Evolutionary conservation across 306 rosid species (phyloP).

Genomic region (Fragaria ananassa): DNA sequence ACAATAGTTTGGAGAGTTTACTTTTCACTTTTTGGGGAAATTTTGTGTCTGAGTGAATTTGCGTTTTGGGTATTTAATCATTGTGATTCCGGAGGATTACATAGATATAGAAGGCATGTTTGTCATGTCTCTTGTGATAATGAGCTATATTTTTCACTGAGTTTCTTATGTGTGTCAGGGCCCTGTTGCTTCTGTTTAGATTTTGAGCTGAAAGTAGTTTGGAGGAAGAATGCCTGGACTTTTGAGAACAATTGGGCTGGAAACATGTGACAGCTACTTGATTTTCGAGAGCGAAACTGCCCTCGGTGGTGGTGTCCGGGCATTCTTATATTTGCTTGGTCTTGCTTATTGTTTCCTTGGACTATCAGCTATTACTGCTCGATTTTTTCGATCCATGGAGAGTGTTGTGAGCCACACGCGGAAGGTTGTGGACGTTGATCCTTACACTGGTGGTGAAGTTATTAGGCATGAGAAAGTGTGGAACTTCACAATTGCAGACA

Average conservation of each 20-base stretch:
- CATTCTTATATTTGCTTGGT: conserved; percentile 57
- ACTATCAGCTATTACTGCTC: conserved; percentile 79
- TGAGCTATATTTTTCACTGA: neutral
- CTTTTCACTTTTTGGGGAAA: neutral
- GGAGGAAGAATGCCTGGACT: conserved; percentile 35
- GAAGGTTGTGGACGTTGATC: conserved; percentile 63
- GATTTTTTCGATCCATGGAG: conserved; percentile 86
- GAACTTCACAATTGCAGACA: conserved; percentile 94
- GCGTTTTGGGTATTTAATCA: neutral
- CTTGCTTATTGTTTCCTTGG: conserved; percentile 90
- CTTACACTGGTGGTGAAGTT: conserved; percentile 42
- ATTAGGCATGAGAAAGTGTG: conserved; percentile 71
- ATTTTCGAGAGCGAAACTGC: conserved; percentile 58
- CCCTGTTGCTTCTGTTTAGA: conserved; percentile 10
- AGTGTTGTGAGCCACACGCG: conserved; percentile 77
- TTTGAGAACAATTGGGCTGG: conserved; percentile 33
- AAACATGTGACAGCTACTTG: conserved; percentile 60
- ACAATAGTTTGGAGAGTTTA: neutral
- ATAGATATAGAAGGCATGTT: neutral
- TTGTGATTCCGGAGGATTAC: neutral
- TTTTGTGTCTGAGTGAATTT: neutral
- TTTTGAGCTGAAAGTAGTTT: conserved; percentile 15
- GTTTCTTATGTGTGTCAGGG: conserved; percentile 25
- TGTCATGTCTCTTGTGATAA: neutral
- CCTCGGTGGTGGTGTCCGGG: conserved; percentile 49